Evolutionary conservation across 331 rosid species (phyloP).

Genomic region (Cydonia oblonga): DNA sequence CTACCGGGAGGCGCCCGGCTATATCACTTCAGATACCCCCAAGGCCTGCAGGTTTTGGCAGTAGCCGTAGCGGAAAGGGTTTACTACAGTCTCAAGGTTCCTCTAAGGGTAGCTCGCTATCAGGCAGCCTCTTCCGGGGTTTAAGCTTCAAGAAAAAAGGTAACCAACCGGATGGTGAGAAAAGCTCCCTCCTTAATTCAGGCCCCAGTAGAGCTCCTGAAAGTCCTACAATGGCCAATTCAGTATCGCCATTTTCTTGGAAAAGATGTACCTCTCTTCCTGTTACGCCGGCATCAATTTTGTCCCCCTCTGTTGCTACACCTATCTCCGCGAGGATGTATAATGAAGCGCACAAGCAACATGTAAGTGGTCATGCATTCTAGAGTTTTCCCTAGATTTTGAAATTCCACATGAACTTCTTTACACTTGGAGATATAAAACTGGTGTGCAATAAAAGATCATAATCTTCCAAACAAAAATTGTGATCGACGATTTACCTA

Average conservation of each 20-base stretch:
- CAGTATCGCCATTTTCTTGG: no score
- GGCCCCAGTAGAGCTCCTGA: slow-evolving; percentile 44
- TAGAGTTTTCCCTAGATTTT: slow-evolving; percentile 1
- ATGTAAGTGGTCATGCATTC: slow-evolving; percentile 36
- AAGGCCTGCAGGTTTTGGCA: slow-evolving; percentile 54
- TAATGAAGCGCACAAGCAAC: slow-evolving; percentile 45
- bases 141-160: slow-evolving; percentile 79
- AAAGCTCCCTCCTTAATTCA: slow-evolving; percentile 66
- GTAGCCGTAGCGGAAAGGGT: slow-evolving; percentile 42
- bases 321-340: slow-evolving; percentile 66
- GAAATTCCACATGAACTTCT: slow-evolving; percentile 7
- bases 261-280: slow-evolving; percentile 69
- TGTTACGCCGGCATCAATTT: slow-evolving; percentile 50
- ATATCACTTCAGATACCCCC: slow-evolving; percentile 95
- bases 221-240: slow-evolving; percentile 3
- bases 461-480: background rate
- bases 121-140: slow-evolving; percentile 57
- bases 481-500: background rate
- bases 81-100: slow-evolving; percentile 72
- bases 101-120: slow-evolving; percentile 36
- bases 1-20: slow-evolving; percentile 61
- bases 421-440: background rate
- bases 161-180: slow-evolving; percentile 51
- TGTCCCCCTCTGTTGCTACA: slow-evolving; percentile 52
- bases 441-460: background rate